Evolutionary conservation across 257 asterid species (phyloP).

Genomic region (Solanum arcanum): DNA sequence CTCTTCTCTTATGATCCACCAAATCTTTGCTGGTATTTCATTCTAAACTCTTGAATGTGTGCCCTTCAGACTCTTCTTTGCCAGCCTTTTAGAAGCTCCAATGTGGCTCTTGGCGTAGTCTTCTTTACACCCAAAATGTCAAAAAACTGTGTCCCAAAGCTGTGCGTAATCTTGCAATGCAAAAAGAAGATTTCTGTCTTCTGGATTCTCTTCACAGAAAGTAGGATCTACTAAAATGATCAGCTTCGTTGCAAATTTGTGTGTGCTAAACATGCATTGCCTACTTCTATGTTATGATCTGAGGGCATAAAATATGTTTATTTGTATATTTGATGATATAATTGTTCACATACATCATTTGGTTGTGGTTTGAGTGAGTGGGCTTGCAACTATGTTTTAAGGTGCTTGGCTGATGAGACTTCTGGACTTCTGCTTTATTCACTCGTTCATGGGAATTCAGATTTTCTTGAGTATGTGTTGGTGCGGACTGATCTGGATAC

Average conservation of each 20-base stretch:
- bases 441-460: constrained; percentile 85
- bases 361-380: neutral
- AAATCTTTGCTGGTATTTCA: neutral
- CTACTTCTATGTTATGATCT: neutral
- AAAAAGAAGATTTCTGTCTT: neutral
- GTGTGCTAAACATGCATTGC: neutral
- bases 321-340: neutral
- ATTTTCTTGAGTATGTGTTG: constrained; percentile 86
- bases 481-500: constrained; percentile 97
- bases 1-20: neutral
- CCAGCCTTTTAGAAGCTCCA: neutral
- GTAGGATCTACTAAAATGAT: neutral
- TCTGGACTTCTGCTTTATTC: constrained; percentile 89
- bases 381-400: constrained; percentile 12
- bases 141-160: neutral
- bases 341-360: neutral
- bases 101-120: neutral
- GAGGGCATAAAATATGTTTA: neutral
- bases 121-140: neutral
- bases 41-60: neutral
- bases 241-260: neutral
- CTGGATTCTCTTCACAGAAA: neutral
- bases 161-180: neutral
- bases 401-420: constrained; percentile 82
- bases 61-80: neutral